phyloP scores from a whole-genome alignment of 129 eudicot species.

The Tagetes patula region DNA sequence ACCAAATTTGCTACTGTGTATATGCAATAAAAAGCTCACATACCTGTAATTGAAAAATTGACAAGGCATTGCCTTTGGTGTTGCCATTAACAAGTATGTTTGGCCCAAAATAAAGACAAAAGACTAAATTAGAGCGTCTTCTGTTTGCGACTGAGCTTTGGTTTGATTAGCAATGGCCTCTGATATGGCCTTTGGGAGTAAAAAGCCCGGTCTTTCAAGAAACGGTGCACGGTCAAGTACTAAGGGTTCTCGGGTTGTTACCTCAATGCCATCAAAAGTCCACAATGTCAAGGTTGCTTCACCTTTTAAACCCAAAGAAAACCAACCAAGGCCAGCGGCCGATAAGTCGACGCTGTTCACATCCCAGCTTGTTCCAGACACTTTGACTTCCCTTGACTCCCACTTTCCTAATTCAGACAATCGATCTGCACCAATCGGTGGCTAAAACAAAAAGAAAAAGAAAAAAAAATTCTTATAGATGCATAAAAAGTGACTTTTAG shows the following conservation, averaged over 20 bases:
- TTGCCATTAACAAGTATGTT: slow-evolving; percentile 24
- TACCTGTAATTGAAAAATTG: slow-evolving; percentile 10
- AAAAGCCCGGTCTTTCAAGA: slow-evolving; percentile 96
- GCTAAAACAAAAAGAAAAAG: slow-evolving; percentile 49
- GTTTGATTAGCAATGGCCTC: slow-evolving; percentile 68
- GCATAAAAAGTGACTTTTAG: neutral
- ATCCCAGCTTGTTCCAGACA: slow-evolving; percentile 94
- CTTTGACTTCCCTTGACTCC: slow-evolving; percentile 66
- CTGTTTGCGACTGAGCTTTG: slow-evolving; percentile 54
- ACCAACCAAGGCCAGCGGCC: slow-evolving; percentile 93
- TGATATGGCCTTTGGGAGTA: slow-evolving; percentile 87
- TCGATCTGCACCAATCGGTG: slow-evolving; percentile 73
- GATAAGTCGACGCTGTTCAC: slow-evolving; percentile 74
- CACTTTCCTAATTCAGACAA: slow-evolving; percentile 80
- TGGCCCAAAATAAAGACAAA: neutral
- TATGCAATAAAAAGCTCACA: slow-evolving; percentile 21
- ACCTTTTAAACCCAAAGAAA: slow-evolving; percentile 91
- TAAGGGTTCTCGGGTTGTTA: slow-evolving; percentile 86
- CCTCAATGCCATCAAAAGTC: slow-evolving; percentile 73
- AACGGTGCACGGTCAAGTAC: slow-evolving; percentile 77
- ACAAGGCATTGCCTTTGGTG: slow-evolving; percentile 22
- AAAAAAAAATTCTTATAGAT: neutral
- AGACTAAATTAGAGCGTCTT: slow-evolving; percentile 18
- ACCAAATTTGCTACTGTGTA: neutral
- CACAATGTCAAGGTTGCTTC: slow-evolving; percentile 69